phyloP scores from a whole-genome alignment of 345 rosid species.

The Moricandia moricandioides region DNA sequence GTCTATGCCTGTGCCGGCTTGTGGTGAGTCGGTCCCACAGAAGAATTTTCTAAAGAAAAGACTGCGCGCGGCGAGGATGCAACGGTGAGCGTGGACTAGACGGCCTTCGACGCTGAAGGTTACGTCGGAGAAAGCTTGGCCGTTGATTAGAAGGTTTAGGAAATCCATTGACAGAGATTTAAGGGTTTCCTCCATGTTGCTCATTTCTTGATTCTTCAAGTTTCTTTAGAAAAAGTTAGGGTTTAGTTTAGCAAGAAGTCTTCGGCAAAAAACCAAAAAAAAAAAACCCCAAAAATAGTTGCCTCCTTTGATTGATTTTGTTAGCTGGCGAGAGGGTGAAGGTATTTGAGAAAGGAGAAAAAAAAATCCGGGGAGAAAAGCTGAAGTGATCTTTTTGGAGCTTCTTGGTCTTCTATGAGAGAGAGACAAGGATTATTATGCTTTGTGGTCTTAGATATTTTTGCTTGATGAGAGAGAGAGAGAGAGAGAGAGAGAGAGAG shows the following conservation, averaged over 20 bases:
- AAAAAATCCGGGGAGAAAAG: slow-evolving; percentile 2
- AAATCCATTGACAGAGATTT: slow-evolving; percentile 92
- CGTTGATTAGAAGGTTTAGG: slow-evolving; percentile 90
- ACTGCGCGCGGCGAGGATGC: slow-evolving; percentile 94
- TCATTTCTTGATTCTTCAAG: slow-evolving; percentile 27
- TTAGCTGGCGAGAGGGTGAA: slow-evolving; percentile 11
- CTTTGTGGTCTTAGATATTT: slow-evolving; percentile 51
- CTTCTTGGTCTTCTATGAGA: slow-evolving; percentile 16
- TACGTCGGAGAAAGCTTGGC: slow-evolving; percentile 98
- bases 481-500: slow-evolving; percentile 30
- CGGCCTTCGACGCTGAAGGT: slow-evolving; percentile 99
- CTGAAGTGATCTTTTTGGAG: slow-evolving; percentile 13
- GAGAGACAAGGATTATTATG: slow-evolving; percentile 48
- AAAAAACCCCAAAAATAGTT: background rate
- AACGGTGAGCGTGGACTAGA: slow-evolving; percentile 92
- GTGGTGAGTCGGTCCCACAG: slow-evolving; percentile 77
- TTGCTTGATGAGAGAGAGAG: slow-evolving; percentile 20
- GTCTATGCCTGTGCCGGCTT: slow-evolving; percentile 37
- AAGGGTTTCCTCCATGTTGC: slow-evolving; percentile 69
- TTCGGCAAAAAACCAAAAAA: background rate
- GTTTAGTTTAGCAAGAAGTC: slow-evolving; percentile 31
- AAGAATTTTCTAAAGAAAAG: slow-evolving; percentile 92
- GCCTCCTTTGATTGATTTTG: slow-evolving; percentile 12
- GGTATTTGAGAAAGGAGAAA: slow-evolving; percentile 1
- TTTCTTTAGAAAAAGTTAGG: slow-evolving; percentile 22